Base-by-base conservation (phyloP, 352 stramenopile species). In the Thraustochytrium striatum region DNA sequence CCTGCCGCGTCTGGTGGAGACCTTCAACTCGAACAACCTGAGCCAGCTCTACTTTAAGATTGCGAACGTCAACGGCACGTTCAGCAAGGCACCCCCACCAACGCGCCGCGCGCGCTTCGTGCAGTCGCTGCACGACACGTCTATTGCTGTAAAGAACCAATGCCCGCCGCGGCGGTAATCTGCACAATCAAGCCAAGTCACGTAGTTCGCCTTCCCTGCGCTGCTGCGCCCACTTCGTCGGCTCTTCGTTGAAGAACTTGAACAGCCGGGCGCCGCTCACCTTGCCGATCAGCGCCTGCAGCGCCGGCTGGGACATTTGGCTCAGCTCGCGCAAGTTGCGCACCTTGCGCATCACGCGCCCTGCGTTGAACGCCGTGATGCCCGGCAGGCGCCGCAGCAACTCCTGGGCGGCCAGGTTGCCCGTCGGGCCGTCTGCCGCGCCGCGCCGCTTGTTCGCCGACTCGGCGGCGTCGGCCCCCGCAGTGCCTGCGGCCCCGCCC, bases 301-400 rank as follows among this genome's bases (percentile, higher is more conserved):
- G 81, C 35, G 91, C 85, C 28, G 89, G 84, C 47, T 91, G 79
- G n/a, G 83, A 83, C 62, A 91, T 73, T n/a, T 62, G 75, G 35
- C 86, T 92, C 16, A 96, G 86, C 33, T 93, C 88, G 0, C 88
- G 88, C 7, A 96, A 83, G 68, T 85, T 92, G 50, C 86, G 83
- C 61, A 93, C 88, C 16, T 85, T 87, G 19, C 82, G 78, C 13
- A 93, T 69, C 25, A 97, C 84, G 41, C 89, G 89, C 35, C 90
- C 85, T 73, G 89, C 93, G 85, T 98, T 98, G 80, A 96, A 86
- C 47, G 93, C 87, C 69, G 90, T 98, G 73, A 99, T 91, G n/a
- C 95, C 95, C 1, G 95, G 95, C 55, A 99, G 86, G 68, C 94
- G 90, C 58, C 97, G 89, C 21, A 99, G 85, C 78, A 99, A 91